Evolutionary conservation across 306 rosid genomes (phyloP), one percentile per base, ranked within the genome.

Genomic region (Delonix regia): DNA sequence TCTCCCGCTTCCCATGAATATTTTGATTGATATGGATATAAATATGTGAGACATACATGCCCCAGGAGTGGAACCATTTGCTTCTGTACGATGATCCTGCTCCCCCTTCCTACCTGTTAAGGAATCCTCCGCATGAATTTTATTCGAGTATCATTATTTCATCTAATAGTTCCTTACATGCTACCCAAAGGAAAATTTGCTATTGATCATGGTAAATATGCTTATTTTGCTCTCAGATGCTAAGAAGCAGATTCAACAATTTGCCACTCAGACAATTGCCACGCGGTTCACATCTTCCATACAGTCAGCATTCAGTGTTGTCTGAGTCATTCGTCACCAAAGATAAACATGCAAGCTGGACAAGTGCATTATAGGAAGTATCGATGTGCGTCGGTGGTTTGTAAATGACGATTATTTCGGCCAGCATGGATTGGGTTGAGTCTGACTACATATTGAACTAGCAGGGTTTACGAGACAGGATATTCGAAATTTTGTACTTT

Each of bases 221-320:
- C 71, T 47, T 81, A 73, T n/a, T 78, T 60, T 72, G 51, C 19
- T 87, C 78, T 75, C 93, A 92, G 97, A 89, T 83, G 96, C 96
- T 45, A 90, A 90, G 89, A 89, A 92, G 88, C 91, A 89, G 89
- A 81, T 92, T 81, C 96, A 90, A 85, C 97, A 90, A 79, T 92
- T 87, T 78, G 97, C 97, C 49, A 25, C 97, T 60, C 92, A 81
- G 83, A 88, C 97, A 44, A 66, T 92, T 57, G 96, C 93, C 34
- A 77, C 92, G 7, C 89, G 83, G 80, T 34, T 92, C 83, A 44
- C 96, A 34, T 88, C 96, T n/a, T 84, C 97, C 65, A 15, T 92
- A 7, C 96, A 90, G 61, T 90, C 97, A 28, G 96, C 97, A 64
- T 92, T 92, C 79, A 89, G 88, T 53, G 87, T 85, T 22, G 91